Base-by-base conservation (phyloP, 495 filamentous ascomycete species). In the Platismatia glauca region DNA sequence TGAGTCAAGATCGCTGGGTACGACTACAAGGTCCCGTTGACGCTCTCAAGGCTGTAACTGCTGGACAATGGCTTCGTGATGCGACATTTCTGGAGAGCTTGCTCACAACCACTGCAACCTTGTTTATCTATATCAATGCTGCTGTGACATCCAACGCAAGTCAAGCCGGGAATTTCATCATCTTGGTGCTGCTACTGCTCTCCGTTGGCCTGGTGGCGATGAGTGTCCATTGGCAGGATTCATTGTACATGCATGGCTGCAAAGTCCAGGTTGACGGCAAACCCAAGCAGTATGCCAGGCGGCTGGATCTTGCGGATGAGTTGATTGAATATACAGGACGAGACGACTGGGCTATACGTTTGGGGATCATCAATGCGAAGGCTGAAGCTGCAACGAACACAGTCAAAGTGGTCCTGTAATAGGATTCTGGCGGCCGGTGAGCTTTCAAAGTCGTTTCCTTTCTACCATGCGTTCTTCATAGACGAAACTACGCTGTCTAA, bases 41-140 rank as follows among this genome's bases (percentile, higher is more conserved):
- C 48, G 83, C 84, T 62, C 73, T 86, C 12, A 81, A 83, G 60
- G 80, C 81, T 41, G 76, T 86, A 59, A 86, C 82, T 4, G 73
- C 76, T 3, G 76, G 77, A 2, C 69, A 75, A 37, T 87, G 83
- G 84, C 71, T 86, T 33, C 73, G 77, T 13, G 74, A 80, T 41
- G 76, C 77, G 64, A 82, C 78, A 0, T 66, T 72, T 34, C 29
- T 77, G 24, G 82, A 86, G 64, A 76, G 77, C 31, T 80, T 73
- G 37, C 60, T 79, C 33, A 72, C 72, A 11, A 77, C 77, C 0
- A 56, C 72, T 2, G 77, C 82, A 3, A 86, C 81, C 50, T 48
- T 86, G 22, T 70, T 82, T 56, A 80, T 86, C 13, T 86, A 82
- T 68, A 31, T 80, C 13, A 77, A 76, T 11, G 82, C 79, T 4